Evolutionary conservation across 768 basidiomycete species (phyloP).

Genomic region (Termitomyces sp.): DNA sequence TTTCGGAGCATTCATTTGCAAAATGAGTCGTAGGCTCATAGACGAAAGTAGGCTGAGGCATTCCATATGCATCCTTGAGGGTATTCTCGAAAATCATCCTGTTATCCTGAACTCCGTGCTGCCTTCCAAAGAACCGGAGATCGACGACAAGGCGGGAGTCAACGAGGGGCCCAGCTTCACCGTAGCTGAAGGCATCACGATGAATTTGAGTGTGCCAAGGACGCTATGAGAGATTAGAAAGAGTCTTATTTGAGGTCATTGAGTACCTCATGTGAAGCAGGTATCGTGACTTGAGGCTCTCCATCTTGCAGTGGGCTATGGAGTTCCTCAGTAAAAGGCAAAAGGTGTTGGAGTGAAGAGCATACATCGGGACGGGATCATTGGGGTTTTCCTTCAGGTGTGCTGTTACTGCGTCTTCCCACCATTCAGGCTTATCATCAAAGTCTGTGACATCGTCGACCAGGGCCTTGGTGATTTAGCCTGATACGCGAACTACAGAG

Average conservation of each 20-base stretch:
- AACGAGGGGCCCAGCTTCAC: slow-evolving; percentile 22
- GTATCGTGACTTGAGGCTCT: not conserved
- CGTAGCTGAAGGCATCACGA: slow-evolving; percentile 31
- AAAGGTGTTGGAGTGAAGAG: no score
- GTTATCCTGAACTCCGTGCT: not conserved
- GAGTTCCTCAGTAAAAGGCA: not conserved
- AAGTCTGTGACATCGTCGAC: not conserved
- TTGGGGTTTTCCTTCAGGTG: not conserved
- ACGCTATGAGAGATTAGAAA: slow-evolving; percentile 1
- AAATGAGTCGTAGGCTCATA: not conserved
- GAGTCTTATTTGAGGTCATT: not conserved
- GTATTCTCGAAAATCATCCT: not conserved
- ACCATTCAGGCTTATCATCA: not conserved
- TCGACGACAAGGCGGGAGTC: slow-evolving; percentile 28
- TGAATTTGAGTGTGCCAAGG: slow-evolving; percentile 31
- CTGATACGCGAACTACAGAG: not conserved
- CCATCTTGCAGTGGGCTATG: not conserved
- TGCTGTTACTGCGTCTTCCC: not conserved
- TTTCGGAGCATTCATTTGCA: not conserved
- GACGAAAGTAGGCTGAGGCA: not conserved
- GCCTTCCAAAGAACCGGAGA: not conserved
- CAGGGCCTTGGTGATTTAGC: not conserved
- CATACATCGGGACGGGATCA: not conserved
- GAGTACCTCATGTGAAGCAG: not conserved
- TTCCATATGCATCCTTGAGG: not conserved